phyloP scores from a whole-genome alignment of 352 stramenopile species.

The Phytophthora rubi region DNA sequence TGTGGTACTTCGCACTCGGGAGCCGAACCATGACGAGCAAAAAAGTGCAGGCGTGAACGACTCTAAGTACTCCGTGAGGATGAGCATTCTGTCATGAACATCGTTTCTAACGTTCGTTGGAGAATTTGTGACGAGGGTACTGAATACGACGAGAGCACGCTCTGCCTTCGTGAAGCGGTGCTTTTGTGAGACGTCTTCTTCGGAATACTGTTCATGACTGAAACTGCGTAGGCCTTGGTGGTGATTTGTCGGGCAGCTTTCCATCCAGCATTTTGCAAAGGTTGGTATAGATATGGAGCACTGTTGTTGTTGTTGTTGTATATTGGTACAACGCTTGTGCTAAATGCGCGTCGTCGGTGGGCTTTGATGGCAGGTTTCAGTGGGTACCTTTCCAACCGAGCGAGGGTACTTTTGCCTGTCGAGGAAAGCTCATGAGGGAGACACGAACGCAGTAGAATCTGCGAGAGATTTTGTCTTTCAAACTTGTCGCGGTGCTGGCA shows the following conservation, averaged over 20 bases:
- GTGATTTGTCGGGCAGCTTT: constrained; percentile 1
- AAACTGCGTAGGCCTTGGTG: neutral
- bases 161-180: neutral
- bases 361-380: constrained; percentile 11
- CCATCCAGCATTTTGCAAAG: constrained; percentile 1
- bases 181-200: neutral
- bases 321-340: neutral
- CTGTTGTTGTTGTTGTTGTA: neutral
- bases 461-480: constrained; percentile 10
- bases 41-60: constrained; percentile 33
- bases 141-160: neutral
- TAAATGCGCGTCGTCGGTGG: constrained; percentile 9
- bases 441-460: constrained; percentile 28
- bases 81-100: constrained; percentile 45
- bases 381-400: constrained; percentile 20
- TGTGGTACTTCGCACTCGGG: constrained; percentile 39
- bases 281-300: neutral
- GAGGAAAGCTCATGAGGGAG: constrained; percentile 16
- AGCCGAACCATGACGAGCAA: constrained; percentile 26
- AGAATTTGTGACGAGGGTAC: constrained; percentile 9
- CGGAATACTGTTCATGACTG: constrained; percentile 1
- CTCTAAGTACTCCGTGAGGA: constrained; percentile 50
- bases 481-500: constrained; percentile 22
- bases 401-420: constrained; percentile 10
- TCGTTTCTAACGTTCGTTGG: constrained; percentile 15